Percentiles rank a stretch among this genome's conserved stretches.
Evolutionary conservation across 75 land plant species (phyloP).

Genomic region (Picea glauca): DNA sequence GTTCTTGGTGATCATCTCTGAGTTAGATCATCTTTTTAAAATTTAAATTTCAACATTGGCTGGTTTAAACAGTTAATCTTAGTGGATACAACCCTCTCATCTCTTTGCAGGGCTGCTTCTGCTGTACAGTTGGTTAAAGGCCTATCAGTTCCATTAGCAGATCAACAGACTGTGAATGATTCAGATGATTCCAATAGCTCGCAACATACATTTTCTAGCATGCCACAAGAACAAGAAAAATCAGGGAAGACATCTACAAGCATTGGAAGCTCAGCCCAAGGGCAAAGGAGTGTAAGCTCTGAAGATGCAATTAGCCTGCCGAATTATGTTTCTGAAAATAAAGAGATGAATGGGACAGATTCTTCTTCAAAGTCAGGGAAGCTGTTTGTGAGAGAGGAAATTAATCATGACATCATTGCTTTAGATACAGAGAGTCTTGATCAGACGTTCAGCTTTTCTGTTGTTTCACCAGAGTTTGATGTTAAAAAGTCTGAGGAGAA

Average conservation of each 20-base stretch:
- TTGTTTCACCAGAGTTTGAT: constrained; percentile 26
- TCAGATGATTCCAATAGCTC: constrained; percentile 53
- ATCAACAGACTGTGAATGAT: constrained; percentile 56
- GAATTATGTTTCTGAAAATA: constrained; percentile 11
- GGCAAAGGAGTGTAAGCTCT: constrained; percentile 48
- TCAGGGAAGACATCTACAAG: constrained; percentile 63
- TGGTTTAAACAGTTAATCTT: not conserved
- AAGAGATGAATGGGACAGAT: constrained; percentile 3
- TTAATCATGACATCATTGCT: constrained; percentile 13
- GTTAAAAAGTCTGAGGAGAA: constrained; percentile 18
- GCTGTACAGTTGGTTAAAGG: constrained; percentile 68
- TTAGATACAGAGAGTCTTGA: constrained; percentile 34
- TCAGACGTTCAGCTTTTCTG: constrained; percentile 24
- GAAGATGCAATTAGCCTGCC: constrained; percentile 29
- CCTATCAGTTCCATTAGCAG: constrained; percentile 30
- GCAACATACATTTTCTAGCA: constrained; percentile 51
- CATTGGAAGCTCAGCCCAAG: constrained; percentile 50
- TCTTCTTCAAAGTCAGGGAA: constrained; percentile 13
- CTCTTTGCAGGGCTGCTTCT: constrained; percentile 55
- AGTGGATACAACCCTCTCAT: not conserved
- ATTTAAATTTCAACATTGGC: not conserved
- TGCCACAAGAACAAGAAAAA: constrained; percentile 61
- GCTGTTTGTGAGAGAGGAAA: constrained; percentile 20
- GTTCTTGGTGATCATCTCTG: not conserved
- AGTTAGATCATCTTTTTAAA: not conserved